Evolutionary conservation across 2,329 filamentous ascomycete genomes (phyloP), one percentile per base, ranked within the genome.

Genomic region (Epichloe coenophiala): DNA sequence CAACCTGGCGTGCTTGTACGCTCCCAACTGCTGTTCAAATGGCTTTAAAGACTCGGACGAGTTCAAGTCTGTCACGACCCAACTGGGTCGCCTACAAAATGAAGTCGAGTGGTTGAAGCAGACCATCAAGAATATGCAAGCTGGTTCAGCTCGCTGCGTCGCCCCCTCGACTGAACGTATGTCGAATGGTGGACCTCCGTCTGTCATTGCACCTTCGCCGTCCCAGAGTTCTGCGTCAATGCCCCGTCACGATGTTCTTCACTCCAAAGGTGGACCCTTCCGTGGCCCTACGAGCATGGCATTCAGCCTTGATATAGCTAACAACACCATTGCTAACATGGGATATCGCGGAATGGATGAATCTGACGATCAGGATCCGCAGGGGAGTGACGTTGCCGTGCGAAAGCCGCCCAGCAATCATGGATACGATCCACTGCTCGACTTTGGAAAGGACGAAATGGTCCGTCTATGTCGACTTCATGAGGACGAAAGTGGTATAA

Each of bases 1-100:
- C 63, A 81, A 79, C 57, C 71, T 84, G 17, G 66, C 75, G 54
- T 86, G 82, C 60, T 69, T 83, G 43, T 86, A 85, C 66, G 74
- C 81, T 5, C 76, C 80, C 13, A 83, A 83, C 60, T 83, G 81
- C 63, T 83, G 79, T 62, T 70, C 78, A 55, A 90, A 80, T 71
- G 88, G 80, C 65, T 89, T 95, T 75, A 93, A 91, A 66, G 90
- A 96, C 60, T 89, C 88, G 45, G 87, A 94, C 9, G 90, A 96
- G 64, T 96, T 89, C 72, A 86, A 82, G 61, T 77, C 82, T 38
- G 88, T 96, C 81, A 79, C 81, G 50, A 73, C 76, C 36, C 85
- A 93, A 57, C 80, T 96, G 53, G 70, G 72, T 11, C 76, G 77
- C 8, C 75, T 96, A 21, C 89, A 96, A 65, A 83, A 91, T 50